Evolutionary conservation across 2,329 filamentous ascomycete species (phyloP), one percentile per base, ranked within the genome.

Genomic region (Botrytis squamosa): DNA sequence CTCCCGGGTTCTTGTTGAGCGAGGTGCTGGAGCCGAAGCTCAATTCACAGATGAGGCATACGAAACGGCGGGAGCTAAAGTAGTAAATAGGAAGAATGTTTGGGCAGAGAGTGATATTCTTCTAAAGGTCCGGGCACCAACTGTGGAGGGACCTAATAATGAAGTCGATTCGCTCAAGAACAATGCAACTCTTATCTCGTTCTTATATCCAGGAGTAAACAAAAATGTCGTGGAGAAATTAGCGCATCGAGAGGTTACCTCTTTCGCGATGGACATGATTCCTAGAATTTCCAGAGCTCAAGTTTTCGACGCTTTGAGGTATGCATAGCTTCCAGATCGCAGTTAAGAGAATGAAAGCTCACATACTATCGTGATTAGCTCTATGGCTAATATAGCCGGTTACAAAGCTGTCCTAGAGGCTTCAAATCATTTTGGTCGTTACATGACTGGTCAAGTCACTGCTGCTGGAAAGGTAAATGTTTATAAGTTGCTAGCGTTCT

Each of bases 371-470:
- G 49, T 44, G 22, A 29, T 69, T 73, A 94, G 93, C 82, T 96
- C 93, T 16, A 97, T 97, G 94, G 94, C 94, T 75, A 97, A 97
- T 79, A 97, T 97, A 83, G 93, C 94, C 36, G 94, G 94, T 0
- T 97, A 97, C 84, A 97, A 97, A 83, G 94, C 94, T 59, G 93
- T 97, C 1, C 85, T 97, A 62, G 94, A 97, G 82, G 94, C 94
- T 1, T 95, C 93, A 22, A 97, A 97, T 82, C 90, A 92, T 76
- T 97, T 97, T 82, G 94, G 94, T 70, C 90, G 94, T 64, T 97
- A 97, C 80, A 83, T 97, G 77, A 97, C 94, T 20, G 94, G 94
- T 42, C 94, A 97, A 81, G 93, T 95, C 25, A 97, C 94, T 7
- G 94, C 94, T 70, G 94, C 94, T 71, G 94, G 94, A 80, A 86